Base-by-base conservation (phyloP, 306 rosid genomes). In the Bauhinia variegata region DNA sequence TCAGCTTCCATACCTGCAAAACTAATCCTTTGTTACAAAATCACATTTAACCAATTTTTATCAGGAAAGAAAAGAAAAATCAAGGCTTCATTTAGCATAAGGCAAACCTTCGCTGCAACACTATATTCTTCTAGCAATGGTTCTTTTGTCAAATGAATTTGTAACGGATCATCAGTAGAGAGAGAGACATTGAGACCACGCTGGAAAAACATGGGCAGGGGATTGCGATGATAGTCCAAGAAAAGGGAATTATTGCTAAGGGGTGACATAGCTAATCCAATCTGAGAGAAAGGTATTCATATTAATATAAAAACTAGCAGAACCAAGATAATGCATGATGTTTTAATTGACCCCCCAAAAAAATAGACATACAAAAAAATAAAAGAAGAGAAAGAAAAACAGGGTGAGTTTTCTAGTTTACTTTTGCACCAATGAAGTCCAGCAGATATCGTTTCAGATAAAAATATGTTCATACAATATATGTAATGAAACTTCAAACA, bases 191-290 rank as follows among this genome's bases (percentile, higher is more conserved):
- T 88, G 43, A 91, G 70, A 60, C 97, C 97, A 19, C 96, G 82
- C 70, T 84, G 89, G 84, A 91, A 91, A 83, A 86, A 88, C 83
- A 81, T 79, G 55, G 92, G 96, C 73, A 91, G 49, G 3, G 97
- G 97, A 53, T 88, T 91, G 75, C 87, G 85, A 49, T 84, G 90
- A 65, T 88, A 91, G 74, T 91, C 92, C 82, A 91, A 33, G 89
- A 91, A 88, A 68, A 88, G 96, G 44, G 96, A 88, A 57, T 91
- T 88, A 34, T 91, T 91, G 84, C 97, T 91, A 63, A 91, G 80
- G 9, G 93, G 97, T 23, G 97, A 91, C 97, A 88, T 79, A 7
- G 65, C 58, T 67, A 91, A 70, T 57, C 96, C 97, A 72, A 91
- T 67, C 97, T 86, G 77, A 65, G 79, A 44, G 19, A 61, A 43